Base-by-base conservation (phyloP, 2,329 filamentous ascomycete genomes). In the Aurifilum marmelostoma region DNA sequence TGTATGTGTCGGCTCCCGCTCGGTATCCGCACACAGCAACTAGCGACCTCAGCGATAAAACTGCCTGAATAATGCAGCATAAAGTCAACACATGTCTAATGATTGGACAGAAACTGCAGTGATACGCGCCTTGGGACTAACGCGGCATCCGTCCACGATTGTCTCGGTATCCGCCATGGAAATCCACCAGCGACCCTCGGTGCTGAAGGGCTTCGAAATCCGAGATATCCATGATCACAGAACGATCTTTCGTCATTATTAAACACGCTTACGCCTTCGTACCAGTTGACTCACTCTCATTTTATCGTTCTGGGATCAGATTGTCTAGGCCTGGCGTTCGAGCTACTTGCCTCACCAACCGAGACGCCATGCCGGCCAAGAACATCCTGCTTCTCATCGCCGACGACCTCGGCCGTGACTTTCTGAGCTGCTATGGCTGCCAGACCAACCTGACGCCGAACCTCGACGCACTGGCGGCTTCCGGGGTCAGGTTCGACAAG, bases 381-480 rank as follows among this genome's bases (percentile, higher is more conserved):
- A 64, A 64, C 62, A 41, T 64, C 27, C 41, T 64, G 11, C 62
- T 64, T 1, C 41, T 64, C 32, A 34, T 64, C 27, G 62, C 62
- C n/a, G 62, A 64, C 18, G 62, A 64, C 47, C 62, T 64, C n/a
- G 62, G 62, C 12, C 41, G 41, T 21, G 27, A 52, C 0, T 41
- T 52, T 12, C 62, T 64, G n/a, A 41, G 43, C 14, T 64, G 62
- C 47, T 64, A 54, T 27, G 62, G 62, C 32, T 12, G n/a, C 21
- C 21, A 41, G 63, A 87, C 21, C 7, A 65, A 74, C 52, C 50
- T 75, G 32, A 83, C 81, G 2, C 81, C 81, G 3, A 75, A 81
- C 63, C 70, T 83, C 18, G 80, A 83, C 70, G 52, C 56, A 0
- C 77, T 83, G 14, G 81, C 82, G 0, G 68, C 73, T 0, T 34